These are phyloP conservation scores for Paracamarosporium sp. DNA, from an alignment of 2,329 filamentous ascomycete species.

Conservation along the genomic window DNA sequence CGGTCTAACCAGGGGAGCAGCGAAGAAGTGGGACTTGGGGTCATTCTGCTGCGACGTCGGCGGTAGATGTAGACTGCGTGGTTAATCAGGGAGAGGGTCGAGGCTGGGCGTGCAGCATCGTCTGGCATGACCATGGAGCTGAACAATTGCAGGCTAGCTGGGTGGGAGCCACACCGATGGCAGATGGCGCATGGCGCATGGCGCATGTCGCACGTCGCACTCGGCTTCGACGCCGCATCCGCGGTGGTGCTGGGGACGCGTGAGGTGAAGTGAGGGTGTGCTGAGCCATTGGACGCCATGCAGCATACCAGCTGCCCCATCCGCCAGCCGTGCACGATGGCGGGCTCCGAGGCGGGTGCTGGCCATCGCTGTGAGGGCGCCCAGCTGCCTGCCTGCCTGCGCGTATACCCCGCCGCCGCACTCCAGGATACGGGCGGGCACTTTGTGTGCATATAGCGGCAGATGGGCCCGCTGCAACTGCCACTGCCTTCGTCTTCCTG, in stretches of 20 bases:
- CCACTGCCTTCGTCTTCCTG: background rate
- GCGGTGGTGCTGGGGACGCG: conserved; percentile 2
- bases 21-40: too few relatives aligned
- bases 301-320: conserved; percentile 1
- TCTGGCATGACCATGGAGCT: too few relatives aligned
- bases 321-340: background rate
- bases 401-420: too few relatives aligned
- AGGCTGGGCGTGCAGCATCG: background rate
- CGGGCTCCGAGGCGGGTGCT: background rate
- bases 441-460: background rate
- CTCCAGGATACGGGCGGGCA: too few relatives aligned
- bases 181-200: background rate
- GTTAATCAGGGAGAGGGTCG: background rate
- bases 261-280: background rate
- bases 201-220: background rate
- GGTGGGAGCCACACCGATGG: too few relatives aligned
- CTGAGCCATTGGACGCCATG: background rate
- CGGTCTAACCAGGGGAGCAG: too few relatives aligned
- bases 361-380: background rate
- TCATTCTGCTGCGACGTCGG: background rate
- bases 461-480: background rate
- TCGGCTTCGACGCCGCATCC: conserved; percentile 2
- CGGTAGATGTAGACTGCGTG: background rate
- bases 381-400: too few relatives aligned
- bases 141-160: too few relatives aligned